These are phyloP conservation scores for Coprinopsis strossmayeri DNA, from an alignment of 768 basidiomycete genomes.

Conservation along the genomic window DNA sequence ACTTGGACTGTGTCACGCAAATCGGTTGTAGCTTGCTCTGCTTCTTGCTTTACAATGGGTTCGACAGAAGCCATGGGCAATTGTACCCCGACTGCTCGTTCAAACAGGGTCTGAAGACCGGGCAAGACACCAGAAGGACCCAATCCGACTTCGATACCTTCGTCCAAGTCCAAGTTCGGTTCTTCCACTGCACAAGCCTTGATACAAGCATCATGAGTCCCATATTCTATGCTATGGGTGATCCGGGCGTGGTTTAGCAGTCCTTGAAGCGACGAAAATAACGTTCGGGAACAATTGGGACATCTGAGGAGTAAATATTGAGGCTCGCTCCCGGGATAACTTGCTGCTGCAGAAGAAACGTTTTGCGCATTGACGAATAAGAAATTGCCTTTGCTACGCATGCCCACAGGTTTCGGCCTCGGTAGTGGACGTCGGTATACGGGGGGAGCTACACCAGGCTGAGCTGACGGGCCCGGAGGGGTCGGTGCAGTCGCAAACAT, in stretches of 20 bases:
- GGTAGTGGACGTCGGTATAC: conserved; percentile 20
- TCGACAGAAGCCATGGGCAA: conserved; percentile 2
- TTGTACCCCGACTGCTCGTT: conserved; percentile 35
- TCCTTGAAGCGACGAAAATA: conserved; percentile 46
- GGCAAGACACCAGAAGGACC: conserved; percentile 37
- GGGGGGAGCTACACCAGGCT: not conserved
- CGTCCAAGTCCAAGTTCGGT: conserved; percentile 29
- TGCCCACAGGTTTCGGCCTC: conserved; percentile 15
- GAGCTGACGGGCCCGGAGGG: conserved; percentile 29
- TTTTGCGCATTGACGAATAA: conserved; percentile 9
- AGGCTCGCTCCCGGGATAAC: conserved; percentile 14
- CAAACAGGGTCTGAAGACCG: conserved; percentile 41
- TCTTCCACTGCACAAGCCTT: conserved; percentile 40
- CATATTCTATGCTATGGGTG: conserved; percentile 43
- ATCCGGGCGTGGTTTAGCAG: conserved; percentile 49
- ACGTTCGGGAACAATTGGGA: conserved; percentile 35
- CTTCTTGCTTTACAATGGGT: not conserved
- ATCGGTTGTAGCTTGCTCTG: not conserved
- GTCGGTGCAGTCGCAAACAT: conserved; percentile 29
- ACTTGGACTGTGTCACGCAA: conserved; percentile 6
- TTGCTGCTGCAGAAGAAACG: not conserved
- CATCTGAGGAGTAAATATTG: conserved; percentile 37
- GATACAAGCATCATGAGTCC: conserved; percentile 50
- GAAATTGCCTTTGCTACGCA: conserved; percentile 9
- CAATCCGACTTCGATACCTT: conserved; percentile 37